Percentiles rank a stretch among this genome's conserved stretches.
These are phyloP conservation scores for Rhododendron mucronatum DNA, from an alignment of 148 eudicot genomes.

Conservation along the genomic window DNA sequence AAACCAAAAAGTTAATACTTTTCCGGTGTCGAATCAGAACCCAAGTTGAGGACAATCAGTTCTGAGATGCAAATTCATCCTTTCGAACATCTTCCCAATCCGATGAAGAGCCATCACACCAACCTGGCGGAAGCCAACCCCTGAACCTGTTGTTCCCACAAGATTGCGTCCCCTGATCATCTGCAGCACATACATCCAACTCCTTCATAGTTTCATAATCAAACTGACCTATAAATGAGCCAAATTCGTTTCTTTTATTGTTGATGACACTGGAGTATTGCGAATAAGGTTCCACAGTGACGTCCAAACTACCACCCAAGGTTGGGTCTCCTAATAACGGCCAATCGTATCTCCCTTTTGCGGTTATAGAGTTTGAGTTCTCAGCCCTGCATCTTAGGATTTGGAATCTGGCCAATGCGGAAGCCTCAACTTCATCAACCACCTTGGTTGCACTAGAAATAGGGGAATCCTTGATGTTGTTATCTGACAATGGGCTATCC, in stretches of 20 bases:
- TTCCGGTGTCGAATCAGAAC: not conserved
- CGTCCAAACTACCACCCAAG: conserved; percentile 1
- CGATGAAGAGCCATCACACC: conserved; percentile 50
- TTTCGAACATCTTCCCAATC: conserved; percentile 79
- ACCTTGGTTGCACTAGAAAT: conserved; percentile 25
- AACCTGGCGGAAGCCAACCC: conserved; percentile 31
- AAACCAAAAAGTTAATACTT: not conserved
- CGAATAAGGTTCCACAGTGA: conserved; percentile 12
- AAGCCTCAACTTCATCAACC: conserved; percentile 40
- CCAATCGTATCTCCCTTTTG: conserved; percentile 12
- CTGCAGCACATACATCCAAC: not conserved
- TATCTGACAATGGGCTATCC: conserved; percentile 20
- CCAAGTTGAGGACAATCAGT: conserved; percentile 10
- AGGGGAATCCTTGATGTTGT: conserved; percentile 11
- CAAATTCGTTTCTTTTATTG: conserved; percentile 16
- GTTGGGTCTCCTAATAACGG: not conserved
- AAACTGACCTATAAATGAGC: conserved; percentile 15
- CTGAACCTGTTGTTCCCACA: conserved; percentile 17
- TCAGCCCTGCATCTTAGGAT: conserved; percentile 46
- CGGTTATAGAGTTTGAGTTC: conserved; percentile 13
- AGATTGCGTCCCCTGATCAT: conserved; percentile 12
- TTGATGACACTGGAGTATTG: conserved; percentile 6
- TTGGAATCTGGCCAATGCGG: conserved; percentile 55
- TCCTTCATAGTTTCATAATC: not conserved
- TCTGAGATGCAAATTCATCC: conserved; percentile 37